A percentile compares a stretch with the other conserved stretches of the same genome.
Conservation (phyloP, 768 basidiomycete genomes). For the Lentinus brumalis region DNA sequence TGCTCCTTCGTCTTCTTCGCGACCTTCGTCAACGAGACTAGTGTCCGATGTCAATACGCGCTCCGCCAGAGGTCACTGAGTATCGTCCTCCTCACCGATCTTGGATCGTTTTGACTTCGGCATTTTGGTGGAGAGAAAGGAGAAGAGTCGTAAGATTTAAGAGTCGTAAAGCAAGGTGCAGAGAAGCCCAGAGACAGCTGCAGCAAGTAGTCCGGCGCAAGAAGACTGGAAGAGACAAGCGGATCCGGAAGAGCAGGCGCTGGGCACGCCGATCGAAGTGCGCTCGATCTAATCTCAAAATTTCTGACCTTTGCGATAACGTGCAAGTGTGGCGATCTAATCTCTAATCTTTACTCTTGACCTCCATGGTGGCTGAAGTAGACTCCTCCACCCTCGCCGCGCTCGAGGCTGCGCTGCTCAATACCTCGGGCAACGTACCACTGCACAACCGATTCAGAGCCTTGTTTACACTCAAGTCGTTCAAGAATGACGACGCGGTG, state of each 20-base stretch:
- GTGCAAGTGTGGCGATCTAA: conserved; percentile 19
- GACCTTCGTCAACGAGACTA: conserved; percentile 93
- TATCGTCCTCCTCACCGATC: conserved; percentile 60
- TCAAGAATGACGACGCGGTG: conserved; percentile 79
- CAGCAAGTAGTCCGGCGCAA: not conserved
- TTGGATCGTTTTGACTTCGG: conserved; percentile 89
- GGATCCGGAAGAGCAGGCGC: not conserved
- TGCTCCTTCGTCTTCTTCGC: conserved; percentile 90
- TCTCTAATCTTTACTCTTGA: conserved; percentile 22
- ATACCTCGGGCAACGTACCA: conserved; percentile 66
- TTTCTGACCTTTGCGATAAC: not conserved
- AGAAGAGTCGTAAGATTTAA: not conserved
- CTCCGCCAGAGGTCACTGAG: conserved; percentile 11
- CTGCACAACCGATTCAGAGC: conserved; percentile 89
- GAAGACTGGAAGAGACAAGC: conserved; percentile 4
- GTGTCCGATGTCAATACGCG: conserved; percentile 15
- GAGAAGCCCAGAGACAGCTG: not conserved
- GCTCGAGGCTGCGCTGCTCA: conserved; percentile 80
- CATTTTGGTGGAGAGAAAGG: conserved; percentile 48
- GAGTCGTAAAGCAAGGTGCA: not conserved
- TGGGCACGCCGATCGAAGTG: conserved; percentile 13
- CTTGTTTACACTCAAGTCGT: conserved; percentile 87
- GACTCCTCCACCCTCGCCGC: conserved; percentile 53
- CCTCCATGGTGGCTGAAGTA: conserved; percentile 25
- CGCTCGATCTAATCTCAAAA: conserved; percentile 7